Percentiles rank a stretch among this genome's conserved stretches.
Conservation (phyloP, 1,139 yeast species). For the Scheffersomyces insectosa region DNA sequence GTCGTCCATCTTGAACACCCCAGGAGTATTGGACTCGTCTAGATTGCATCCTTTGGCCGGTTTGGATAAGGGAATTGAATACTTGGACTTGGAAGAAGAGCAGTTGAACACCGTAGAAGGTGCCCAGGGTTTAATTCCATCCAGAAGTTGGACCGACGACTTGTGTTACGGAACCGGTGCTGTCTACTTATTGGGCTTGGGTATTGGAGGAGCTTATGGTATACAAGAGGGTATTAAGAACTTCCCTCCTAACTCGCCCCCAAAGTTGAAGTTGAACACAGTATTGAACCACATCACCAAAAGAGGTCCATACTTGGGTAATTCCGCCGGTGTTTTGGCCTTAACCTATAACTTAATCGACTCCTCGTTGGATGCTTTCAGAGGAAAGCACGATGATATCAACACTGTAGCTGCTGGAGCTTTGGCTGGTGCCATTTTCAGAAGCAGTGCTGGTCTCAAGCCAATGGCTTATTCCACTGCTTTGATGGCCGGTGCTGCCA, state of each 20-base stretch:
- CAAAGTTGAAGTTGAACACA: conserved; percentile 82
- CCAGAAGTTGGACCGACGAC: conserved; percentile 97
- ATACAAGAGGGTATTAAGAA: conserved; percentile 79
- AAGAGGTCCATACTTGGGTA: conserved; percentile 94
- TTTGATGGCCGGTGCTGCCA: conserved; percentile 87
- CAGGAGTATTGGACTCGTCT: conserved; percentile 67
- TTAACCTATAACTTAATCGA: conserved; percentile 83
- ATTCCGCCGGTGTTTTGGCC: conserved; percentile 92
- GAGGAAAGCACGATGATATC: conserved; percentile 85
- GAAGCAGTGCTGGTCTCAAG: conserved; percentile 78
- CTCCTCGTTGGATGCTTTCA: conserved; percentile 70
- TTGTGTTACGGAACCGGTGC: conserved; percentile 98
- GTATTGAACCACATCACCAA: conserved; percentile 88
- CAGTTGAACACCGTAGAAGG: conserved; percentile 75
- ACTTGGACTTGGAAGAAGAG: conserved; percentile 81
- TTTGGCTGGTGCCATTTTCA: conserved; percentile 87
- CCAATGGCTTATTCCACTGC: conserved; percentile 90
- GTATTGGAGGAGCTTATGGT: conserved; percentile 87
- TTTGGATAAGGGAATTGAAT: conserved; percentile 84
- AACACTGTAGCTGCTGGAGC: conserved; percentile 92
- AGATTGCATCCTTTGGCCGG: conserved; percentile 94
- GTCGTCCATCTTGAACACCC: conserved; percentile 57
- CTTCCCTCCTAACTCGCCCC: conserved; percentile 72
- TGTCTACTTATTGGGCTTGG: conserved; percentile 72
- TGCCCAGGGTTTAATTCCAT: conserved; percentile 85